phyloP scores from a whole-genome alignment of 495 filamentous ascomycete species.

The Pseudotulostoma volvatum region DNA sequence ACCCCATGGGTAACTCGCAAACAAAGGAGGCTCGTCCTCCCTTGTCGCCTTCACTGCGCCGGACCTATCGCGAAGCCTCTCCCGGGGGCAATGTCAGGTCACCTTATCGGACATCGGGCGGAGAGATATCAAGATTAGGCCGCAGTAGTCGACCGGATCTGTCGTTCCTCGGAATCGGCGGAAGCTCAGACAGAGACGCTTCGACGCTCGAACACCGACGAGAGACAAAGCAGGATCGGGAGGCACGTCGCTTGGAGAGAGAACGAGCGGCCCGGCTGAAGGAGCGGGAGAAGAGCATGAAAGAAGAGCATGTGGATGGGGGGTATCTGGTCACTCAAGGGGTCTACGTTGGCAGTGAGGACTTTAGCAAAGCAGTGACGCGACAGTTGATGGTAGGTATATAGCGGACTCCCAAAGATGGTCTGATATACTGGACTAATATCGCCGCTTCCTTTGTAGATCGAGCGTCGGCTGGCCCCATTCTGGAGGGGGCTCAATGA shows the following conservation, averaged over 20 bases:
- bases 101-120: slow-evolving; percentile 17
- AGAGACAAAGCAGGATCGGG: slow-evolving; percentile 84
- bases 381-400: slow-evolving; percentile 80
- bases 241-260: slow-evolving; percentile 68
- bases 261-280: slow-evolving; percentile 56
- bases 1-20: slow-evolving; percentile 42
- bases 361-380: slow-evolving; percentile 81
- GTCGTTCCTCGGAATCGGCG: slow-evolving; percentile 37
- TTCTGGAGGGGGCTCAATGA: slow-evolving; percentile 94
- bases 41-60: slow-evolving; percentile 13
- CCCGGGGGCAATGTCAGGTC: slow-evolving; percentile 19
- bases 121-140: slow-evolving; percentile 25
- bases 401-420: too few species aligned
- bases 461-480: slow-evolving; percentile 81
- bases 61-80: slow-evolving; percentile 20
- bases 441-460: slow-evolving; percentile 29
- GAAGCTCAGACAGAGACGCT: slow-evolving; percentile 27
- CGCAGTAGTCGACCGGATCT: slow-evolving; percentile 40
- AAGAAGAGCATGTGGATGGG: slow-evolving; percentile 84
- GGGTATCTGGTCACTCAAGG: slow-evolving; percentile 91
- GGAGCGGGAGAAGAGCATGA: slow-evolving; percentile 84
- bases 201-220: slow-evolving; percentile 38
- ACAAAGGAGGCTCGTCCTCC: slow-evolving; percentile 40
- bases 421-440: neutral
- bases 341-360: slow-evolving; percentile 78